phyloP scores from a whole-genome alignment of 345 rosid genomes.

The Orychophragmus violaceus region DNA sequence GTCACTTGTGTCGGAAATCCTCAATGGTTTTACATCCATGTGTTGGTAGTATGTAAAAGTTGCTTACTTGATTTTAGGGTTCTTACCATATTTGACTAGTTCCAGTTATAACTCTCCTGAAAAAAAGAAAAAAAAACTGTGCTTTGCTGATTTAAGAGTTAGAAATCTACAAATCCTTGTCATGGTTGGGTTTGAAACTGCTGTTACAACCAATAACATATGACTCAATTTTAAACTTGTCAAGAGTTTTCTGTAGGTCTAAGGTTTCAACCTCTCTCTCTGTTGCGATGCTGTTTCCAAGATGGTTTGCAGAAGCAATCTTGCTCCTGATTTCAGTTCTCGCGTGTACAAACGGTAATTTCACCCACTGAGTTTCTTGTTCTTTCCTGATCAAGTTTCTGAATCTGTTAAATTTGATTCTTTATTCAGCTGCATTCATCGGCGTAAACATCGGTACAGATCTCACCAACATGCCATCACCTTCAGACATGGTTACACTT shows the following conservation, averaged over 20 bases:
- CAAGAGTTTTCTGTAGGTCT: constrained; percentile 14
- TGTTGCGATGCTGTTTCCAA: constrained; percentile 43
- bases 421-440: constrained; percentile 58
- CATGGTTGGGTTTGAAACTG: not conserved
- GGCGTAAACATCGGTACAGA: constrained; percentile 89
- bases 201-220: not conserved
- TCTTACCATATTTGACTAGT: constrained; percentile 20
- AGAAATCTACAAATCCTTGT: not conserved
- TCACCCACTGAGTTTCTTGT: not conserved
- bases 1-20: constrained; percentile 7
- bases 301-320: constrained; percentile 38
- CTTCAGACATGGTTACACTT: constrained; percentile 51
- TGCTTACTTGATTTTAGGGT: constrained; percentile 24
- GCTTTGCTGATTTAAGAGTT: not conserved
- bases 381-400: not conserved
- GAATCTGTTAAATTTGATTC: not conserved
- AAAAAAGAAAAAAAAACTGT: not conserved
- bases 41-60: not conserved
- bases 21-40: not conserved
- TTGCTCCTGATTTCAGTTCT: constrained; percentile 42
- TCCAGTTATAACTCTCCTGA: constrained; percentile 4
- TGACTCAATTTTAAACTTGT: constrained; percentile 7
- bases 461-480: constrained; percentile 67
- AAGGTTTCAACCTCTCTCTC: constrained; percentile 10
- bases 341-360: constrained; percentile 45